Percentiles rank a stretch among this genome's conserved stretches.
Conservation (phyloP, 2,329 filamentous ascomycete species). For the Colletotrichum brevisporum region DNA sequence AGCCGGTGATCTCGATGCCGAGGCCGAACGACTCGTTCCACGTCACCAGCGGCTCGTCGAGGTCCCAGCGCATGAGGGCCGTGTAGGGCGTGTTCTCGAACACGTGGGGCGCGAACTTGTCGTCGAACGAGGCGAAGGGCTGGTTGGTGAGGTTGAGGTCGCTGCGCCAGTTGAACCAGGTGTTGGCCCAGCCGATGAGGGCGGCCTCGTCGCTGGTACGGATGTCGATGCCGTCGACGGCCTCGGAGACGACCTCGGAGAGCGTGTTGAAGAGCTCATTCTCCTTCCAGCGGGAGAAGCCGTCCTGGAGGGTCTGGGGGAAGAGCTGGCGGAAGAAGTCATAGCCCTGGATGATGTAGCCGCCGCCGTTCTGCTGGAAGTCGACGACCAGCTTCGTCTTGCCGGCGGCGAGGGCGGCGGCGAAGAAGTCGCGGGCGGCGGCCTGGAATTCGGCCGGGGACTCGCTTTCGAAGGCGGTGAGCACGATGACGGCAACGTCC, state of each 20-base stretch:
- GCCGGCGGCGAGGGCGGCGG: constrained; percentile 55
- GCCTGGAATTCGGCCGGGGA: constrained; percentile 52
- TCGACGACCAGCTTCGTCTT: constrained; percentile 75
- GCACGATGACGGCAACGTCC: constrained; percentile 50
- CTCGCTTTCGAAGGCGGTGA: constrained; percentile 46
- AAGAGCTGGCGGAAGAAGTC: constrained; percentile 72
- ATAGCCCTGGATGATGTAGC: constrained; percentile 69
- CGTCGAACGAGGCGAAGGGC: constrained; percentile 64
- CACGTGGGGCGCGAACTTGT: constrained; percentile 57
- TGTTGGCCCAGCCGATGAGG: constrained; percentile 60
- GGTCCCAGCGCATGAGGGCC: constrained; percentile 65
- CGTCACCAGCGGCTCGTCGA: constrained; percentile 58
- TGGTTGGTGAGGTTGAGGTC: constrained; percentile 63
- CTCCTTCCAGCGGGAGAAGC: constrained; percentile 56
- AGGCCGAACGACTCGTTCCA: constrained; percentile 57
- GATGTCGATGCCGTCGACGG: constrained; percentile 60
- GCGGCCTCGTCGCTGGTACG: constrained; percentile 55
- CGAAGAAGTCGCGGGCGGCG: constrained; percentile 51
- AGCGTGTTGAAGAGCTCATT: constrained; percentile 59
- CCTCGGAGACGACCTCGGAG: constrained; percentile 59
- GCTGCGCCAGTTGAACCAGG: constrained; percentile 65
- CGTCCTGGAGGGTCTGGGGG: constrained; percentile 54
- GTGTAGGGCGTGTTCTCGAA: constrained; percentile 69
- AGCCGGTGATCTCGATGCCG: constrained; percentile 64
- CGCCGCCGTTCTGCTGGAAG: constrained; percentile 70